Conservation (phyloP, 1,284 basidiomycete genomes). For the Rhodotorula sp. region DNA sequence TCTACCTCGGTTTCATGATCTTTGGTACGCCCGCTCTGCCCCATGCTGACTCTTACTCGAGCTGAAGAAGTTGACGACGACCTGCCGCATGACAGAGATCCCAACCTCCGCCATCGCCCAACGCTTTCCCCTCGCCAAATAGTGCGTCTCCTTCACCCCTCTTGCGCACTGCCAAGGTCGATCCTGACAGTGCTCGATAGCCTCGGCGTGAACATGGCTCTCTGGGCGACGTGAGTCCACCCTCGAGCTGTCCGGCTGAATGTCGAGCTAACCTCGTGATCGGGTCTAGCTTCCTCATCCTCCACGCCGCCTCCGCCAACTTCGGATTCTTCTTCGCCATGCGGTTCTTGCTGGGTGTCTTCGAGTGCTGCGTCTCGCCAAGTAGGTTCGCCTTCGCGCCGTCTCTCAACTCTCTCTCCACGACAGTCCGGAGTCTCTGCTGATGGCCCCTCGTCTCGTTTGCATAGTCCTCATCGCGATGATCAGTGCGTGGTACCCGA, state of each 20-base stretch:
- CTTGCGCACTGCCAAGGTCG: not conserved
- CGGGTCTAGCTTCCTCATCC: conserved; percentile 56
- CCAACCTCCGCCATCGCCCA: conserved; percentile 67
- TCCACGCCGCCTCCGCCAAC: conserved; percentile 50
- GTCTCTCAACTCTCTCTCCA: conserved; percentile 54
- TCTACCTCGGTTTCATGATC: conserved; percentile 5
- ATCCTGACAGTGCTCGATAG: not conserved
- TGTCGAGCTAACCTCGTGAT: not conserved
- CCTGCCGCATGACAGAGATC: conserved; percentile 51
- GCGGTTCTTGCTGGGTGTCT: conserved; percentile 60
- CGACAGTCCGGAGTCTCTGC: no score
- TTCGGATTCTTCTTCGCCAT: conserved; percentile 49
- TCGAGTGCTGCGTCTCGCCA: conserved; percentile 47
- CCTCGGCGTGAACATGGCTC: conserved; percentile 59
- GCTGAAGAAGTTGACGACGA: not conserved
- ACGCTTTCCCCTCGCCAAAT: conserved; percentile 61
- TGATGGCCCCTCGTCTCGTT: no score
- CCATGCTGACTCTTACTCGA: no score
- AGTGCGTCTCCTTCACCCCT: not conserved
- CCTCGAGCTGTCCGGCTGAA: not conserved
- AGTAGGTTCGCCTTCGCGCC: conserved; percentile 57
- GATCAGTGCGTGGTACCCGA: conserved; percentile 68
- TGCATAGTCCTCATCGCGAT: conserved; percentile 60
- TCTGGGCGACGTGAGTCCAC: conserved; percentile 58
- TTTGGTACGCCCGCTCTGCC: not conserved